phyloP scores from a whole-genome alignment of 129 eudicot genomes.

The Escallonia herrerae region DNA sequence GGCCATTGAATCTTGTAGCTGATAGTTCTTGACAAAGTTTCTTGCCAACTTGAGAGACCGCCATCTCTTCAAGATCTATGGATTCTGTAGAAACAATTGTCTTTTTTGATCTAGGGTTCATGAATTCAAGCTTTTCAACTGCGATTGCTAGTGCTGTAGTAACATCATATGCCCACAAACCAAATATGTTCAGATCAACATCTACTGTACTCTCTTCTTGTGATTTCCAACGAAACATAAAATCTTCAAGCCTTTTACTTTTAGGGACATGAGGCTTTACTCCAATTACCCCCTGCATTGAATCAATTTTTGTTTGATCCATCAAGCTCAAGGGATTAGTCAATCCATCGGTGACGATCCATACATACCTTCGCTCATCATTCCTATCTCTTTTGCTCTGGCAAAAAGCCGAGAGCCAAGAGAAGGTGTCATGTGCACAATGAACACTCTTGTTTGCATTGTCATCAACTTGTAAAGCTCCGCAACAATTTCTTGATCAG shows the following conservation, averaged over 20 bases:
- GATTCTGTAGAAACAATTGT: no score
- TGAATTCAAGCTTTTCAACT: background rate
- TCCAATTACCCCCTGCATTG: slow-evolving; percentile 54
- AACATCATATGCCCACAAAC: background rate
- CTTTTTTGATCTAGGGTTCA: background rate
- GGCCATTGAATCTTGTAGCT: slow-evolving; percentile 11
- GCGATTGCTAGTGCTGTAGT: background rate
- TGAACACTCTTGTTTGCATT: slow-evolving; percentile 37
- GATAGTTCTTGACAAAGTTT: slow-evolving; percentile 10
- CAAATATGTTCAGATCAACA: slow-evolving; percentile 1
- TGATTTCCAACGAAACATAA: slow-evolving; percentile 16
- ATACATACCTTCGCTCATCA: slow-evolving; percentile 19
- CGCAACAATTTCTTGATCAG: background rate
- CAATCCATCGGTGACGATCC: slow-evolving; percentile 12
- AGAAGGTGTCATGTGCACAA: slow-evolving; percentile 27
- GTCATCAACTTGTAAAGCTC: slow-evolving; percentile 21
- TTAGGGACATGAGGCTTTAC: slow-evolving; percentile 31
- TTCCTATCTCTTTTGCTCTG: slow-evolving; percentile 11
- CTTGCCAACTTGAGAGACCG: slow-evolving; percentile 5
- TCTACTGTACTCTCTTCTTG: slow-evolving; percentile 1
- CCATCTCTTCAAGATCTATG: background rate
- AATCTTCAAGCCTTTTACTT: slow-evolving; percentile 15
- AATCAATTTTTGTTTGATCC: background rate
- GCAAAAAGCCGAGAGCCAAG: slow-evolving; percentile 27
- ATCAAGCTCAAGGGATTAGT: slow-evolving; percentile 9